phyloP scores from a whole-genome alignment of 1,284 basidiomycete species.

The Cryptococcus sp. region DNA sequence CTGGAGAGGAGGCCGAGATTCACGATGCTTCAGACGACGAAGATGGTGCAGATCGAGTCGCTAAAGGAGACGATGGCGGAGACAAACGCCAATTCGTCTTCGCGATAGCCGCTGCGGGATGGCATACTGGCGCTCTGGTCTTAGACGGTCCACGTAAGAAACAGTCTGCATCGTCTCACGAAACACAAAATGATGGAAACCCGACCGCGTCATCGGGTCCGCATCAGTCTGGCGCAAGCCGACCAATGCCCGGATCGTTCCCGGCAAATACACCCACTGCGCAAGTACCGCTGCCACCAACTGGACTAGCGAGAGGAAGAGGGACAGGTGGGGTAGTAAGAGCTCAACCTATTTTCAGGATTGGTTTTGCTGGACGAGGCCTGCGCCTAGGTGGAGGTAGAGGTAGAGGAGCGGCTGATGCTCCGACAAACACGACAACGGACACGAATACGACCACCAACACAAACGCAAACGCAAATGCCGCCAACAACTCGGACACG shows the following conservation, averaged over 20 bases:
- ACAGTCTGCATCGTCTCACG: no score
- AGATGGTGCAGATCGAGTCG: conserved; percentile 1
- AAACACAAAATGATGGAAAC: no score
- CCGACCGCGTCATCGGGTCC: not conserved
- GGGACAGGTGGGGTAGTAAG: conserved; percentile 6
- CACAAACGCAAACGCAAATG: no score
- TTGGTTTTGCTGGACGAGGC: conserved; percentile 18
- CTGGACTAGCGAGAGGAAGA: not conserved
- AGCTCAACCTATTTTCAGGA: conserved; percentile 20
- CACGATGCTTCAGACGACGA: conserved; percentile 32
- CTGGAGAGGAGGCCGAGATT: conserved; percentile 69
- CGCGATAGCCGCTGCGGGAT: conserved; percentile 73
- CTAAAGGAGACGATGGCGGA: conserved; percentile 6
- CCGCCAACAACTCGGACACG: no score
- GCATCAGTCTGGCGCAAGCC: not conserved
- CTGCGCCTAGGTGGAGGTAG: conserved; percentile 10
- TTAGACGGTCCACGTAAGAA: conserved; percentile 58
- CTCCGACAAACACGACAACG: no score
- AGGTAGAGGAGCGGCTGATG: not conserved
- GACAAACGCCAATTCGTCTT: conserved; percentile 66
- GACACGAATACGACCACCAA: no score
- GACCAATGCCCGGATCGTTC: not conserved
- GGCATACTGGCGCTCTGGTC: conserved; percentile 84
- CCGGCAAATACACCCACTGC: not conserved
- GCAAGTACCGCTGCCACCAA: not conserved